Percentiles rank a stretch among this genome's conserved stretches.
phyloP scores from a whole-genome alignment of 2,329 filamentous ascomycete species.

The Botrytis deweyae region DNA sequence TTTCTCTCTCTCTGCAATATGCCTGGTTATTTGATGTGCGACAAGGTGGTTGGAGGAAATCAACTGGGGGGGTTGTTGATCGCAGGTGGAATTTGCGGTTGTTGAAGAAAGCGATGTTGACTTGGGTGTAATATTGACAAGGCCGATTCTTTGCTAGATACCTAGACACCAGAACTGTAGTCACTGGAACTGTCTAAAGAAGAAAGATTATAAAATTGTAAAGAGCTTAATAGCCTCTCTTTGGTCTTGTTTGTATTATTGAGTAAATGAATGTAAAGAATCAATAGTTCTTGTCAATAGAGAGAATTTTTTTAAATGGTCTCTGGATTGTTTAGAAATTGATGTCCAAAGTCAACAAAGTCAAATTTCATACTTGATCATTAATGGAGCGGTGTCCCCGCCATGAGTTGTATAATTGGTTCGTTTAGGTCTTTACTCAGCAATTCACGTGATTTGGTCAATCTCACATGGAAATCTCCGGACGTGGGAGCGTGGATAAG shows the following conservation, averaged over 20 bases:
- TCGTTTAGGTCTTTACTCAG: neutral
- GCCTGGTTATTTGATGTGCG: neutral
- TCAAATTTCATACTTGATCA: constrained; percentile 5
- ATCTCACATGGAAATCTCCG: constrained; percentile 14
- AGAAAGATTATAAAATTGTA: constrained; percentile 2
- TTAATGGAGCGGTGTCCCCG: constrained; percentile 8
- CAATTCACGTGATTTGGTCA: neutral
- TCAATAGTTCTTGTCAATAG: constrained; percentile 14
- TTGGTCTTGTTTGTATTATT: neutral
- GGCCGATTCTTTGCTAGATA: neutral
- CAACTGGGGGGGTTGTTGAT: constrained; percentile 4
- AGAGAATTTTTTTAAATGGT: constrained; percentile 12
- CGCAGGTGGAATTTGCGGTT: constrained; percentile 17
- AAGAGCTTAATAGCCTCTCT: neutral
- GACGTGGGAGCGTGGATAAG: too few relatives aligned
- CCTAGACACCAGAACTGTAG: neutral
- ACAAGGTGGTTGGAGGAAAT: constrained; percentile 10
- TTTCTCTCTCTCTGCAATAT: constrained; percentile 2
- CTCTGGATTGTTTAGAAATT: constrained; percentile 20
- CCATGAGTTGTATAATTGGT: neutral
- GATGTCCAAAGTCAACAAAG: constrained; percentile 10
- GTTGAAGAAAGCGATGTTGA: constrained; percentile 21
- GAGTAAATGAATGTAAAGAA: constrained; percentile 34
- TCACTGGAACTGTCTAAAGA: constrained; percentile 3
- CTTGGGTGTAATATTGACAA: constrained; percentile 6